Evolutionary conservation across 2,329 filamentous ascomycete genomes (phyloP).

Genomic region (Trichoderma lentiforme): DNA sequence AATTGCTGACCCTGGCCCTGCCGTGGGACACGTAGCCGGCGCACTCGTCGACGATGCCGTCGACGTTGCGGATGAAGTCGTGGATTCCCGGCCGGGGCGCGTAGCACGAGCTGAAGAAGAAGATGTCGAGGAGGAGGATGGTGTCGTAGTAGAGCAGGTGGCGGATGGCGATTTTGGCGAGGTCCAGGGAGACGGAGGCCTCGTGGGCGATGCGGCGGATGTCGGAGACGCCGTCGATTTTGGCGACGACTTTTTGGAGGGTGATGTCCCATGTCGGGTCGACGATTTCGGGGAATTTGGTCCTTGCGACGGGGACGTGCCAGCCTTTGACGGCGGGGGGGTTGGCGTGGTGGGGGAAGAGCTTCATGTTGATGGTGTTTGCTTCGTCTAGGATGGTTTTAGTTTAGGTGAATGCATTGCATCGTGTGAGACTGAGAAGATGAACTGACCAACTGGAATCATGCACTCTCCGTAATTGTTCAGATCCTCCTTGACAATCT

Average conservation of each 20-base stretch:
- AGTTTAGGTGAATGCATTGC: background rate
- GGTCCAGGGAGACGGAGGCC: slow-evolving; percentile 80
- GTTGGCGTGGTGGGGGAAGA: slow-evolving; percentile 77
- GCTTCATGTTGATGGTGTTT: slow-evolving; percentile 94
- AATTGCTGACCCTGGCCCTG: slow-evolving; percentile 49
- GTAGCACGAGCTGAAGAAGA: slow-evolving; percentile 91
- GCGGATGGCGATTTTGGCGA: slow-evolving; percentile 81
- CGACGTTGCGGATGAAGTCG: slow-evolving; percentile 71
- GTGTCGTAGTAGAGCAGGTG: slow-evolving; percentile 94
- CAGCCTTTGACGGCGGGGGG: slow-evolving; percentile 78
- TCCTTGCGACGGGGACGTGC: slow-evolving; percentile 82
- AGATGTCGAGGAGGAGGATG: slow-evolving; percentile 86
- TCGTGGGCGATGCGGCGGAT: slow-evolving; percentile 81
- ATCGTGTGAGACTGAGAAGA: background rate
- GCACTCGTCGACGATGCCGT: slow-evolving; percentile 80
- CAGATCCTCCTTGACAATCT: slow-evolving; percentile 77
- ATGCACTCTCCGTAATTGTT: slow-evolving; percentile 98
- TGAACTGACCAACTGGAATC: slow-evolving; percentile 83
- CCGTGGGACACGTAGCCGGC: slow-evolving; percentile 70
- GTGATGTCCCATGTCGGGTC: slow-evolving; percentile 72
- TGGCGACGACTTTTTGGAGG: slow-evolving; percentile 72
- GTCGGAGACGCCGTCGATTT: slow-evolving; percentile 88
- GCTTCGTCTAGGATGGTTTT: slow-evolving; percentile 63
- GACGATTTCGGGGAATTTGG: slow-evolving; percentile 61
- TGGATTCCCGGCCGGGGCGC: slow-evolving; percentile 74